These are phyloP conservation scores for Somion occarium DNA, from an alignment of 1,284 basidiomycete genomes.

Conservation along the genomic window DNA sequence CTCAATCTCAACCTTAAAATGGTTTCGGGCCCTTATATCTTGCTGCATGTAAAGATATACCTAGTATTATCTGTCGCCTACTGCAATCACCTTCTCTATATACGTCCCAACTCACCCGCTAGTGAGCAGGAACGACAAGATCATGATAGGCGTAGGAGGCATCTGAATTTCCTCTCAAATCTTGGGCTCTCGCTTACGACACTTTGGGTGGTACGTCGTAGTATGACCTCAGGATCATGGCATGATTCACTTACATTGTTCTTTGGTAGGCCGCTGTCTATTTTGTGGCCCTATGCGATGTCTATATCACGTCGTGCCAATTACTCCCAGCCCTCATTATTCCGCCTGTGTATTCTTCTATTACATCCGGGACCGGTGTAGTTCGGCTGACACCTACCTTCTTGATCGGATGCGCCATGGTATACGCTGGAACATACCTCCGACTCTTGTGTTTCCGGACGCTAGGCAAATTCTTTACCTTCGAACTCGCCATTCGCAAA, in stretches of 20 bases:
- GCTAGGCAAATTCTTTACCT: conserved; percentile 10
- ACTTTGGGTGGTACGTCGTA: not conserved
- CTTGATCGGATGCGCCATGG: not conserved
- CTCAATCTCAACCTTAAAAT: no score
- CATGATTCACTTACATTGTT: not conserved
- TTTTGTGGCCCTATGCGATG: not conserved
- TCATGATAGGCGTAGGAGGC: not conserved
- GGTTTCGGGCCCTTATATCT: no score
- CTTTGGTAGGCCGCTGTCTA: not conserved
- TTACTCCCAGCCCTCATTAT: not conserved
- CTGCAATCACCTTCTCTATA: not conserved
- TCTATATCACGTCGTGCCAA: not conserved
- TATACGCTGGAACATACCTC: not conserved
- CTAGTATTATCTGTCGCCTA: not conserved
- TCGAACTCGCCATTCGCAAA: conserved; percentile 5
- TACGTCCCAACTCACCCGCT: not conserved
- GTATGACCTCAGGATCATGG: not conserved
- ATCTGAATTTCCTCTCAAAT: no score
- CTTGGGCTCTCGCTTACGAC: not conserved
- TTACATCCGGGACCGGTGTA: not conserved
- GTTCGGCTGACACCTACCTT: not conserved
- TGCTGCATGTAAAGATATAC: no score
- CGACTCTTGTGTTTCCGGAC: conserved; percentile 6
- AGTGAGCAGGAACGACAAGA: not conserved
- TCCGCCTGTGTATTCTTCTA: not conserved